Percentiles rank a stretch among this genome's conserved stretches.
Evolutionary conservation across 2,329 filamentous ascomycete genomes (phyloP).

Genomic region (Aureobasidium zeae): DNA sequence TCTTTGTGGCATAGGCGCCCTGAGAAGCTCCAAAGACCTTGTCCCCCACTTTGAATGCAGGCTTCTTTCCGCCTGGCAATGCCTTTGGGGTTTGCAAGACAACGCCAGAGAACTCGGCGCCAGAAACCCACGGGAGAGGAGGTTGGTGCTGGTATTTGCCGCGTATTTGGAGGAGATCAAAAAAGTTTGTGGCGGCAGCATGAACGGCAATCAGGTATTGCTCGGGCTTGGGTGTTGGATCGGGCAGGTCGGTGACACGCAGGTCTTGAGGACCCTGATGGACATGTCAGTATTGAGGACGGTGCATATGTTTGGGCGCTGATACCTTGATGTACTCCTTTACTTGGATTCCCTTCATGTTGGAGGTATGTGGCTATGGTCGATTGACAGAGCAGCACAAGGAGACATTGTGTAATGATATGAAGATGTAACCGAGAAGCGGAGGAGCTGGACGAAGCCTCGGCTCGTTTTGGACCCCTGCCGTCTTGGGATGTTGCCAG

Average conservation of each 20-base stretch:
- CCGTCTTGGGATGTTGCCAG: too few relatives aligned
- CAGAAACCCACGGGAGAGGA: slow-evolving; percentile 77
- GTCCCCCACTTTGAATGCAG: slow-evolving; percentile 62
- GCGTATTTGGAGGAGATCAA: slow-evolving; percentile 88
- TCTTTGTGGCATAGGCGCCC: slow-evolving; percentile 74
- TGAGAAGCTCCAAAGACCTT: slow-evolving; percentile 80
- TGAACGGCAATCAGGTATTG: slow-evolving; percentile 84
- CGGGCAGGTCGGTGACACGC: slow-evolving; percentile 61
- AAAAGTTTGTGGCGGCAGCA: slow-evolving; percentile 88
- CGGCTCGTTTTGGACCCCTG: too few relatives aligned
- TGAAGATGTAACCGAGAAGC: slow-evolving; percentile 4
- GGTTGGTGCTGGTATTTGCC: slow-evolving; percentile 94
- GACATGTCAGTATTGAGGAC: slow-evolving; percentile 5
- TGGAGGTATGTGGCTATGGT: neutral
- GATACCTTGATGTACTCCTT: slow-evolving; percentile 23
- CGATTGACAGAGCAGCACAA: too few relatives aligned
- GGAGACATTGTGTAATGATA: too few relatives aligned
- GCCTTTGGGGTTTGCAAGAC: slow-evolving; percentile 57
- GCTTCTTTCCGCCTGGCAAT: slow-evolving; percentile 27
- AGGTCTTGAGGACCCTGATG: slow-evolving; percentile 68
- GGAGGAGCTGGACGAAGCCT: slow-evolving; percentile 6
- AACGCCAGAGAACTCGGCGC: slow-evolving; percentile 76
- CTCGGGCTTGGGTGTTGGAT: slow-evolving; percentile 58
- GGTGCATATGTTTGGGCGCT: neutral
- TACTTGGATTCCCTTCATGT: slow-evolving; percentile 21